Evolutionary conservation across 2,329 filamentous ascomycete species (phyloP), one percentile per base, ranked within the genome.

Genomic region (Apiospora phragmitis): DNA sequence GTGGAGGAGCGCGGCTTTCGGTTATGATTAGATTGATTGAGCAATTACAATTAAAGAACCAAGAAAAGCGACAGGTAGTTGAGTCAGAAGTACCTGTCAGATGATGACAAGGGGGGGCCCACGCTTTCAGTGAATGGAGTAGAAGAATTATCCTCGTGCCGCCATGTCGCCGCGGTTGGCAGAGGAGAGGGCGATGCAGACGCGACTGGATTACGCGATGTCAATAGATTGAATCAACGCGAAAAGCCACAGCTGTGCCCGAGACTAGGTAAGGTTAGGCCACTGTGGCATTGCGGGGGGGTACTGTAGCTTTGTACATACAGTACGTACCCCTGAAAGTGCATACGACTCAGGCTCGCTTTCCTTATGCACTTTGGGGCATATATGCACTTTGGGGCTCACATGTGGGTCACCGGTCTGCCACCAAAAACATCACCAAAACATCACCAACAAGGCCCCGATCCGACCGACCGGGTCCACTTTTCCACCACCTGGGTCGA

Each of bases 211-310:
- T 32, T 62, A 62, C 55, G 42, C 65, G 65, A 43, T 67, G 42
- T 47, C 65, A 67, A 67, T 45, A 45, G 35, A 47, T 67, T 67
- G 65, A 67, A 47, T 47, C 42, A 43, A 71, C 66, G 68, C 68
- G 41, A 41, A 70, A 16, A 49, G 55, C 3, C 18, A 68, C 47
- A 69, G 73, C 9, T 16, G 35, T n/a, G n/a, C n/a, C n/a, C n/a
- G n/a, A n/a, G n/a, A n/a, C n/a, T n/a, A n/a, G n/a, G n/a, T n/a
- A n/a, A n/a, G n/a, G n/a, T n/a, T n/a, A n/a, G n/a, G n/a, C n/a
- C n/a, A n/a, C n/a, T n/a, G n/a, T n/a, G n/a, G n/a, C n/a, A n/a
- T n/a, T n/a, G n/a, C n/a, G n/a, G n/a, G n/a, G n/a, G n/a, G n/a
- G n/a, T n/a, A n/a, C n/a, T n/a, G n/a, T n/a, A n/a, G n/a, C n/a